phyloP scores from a whole-genome alignment of 139 green algal species.

The Chlamydomonas applanata region DNA sequence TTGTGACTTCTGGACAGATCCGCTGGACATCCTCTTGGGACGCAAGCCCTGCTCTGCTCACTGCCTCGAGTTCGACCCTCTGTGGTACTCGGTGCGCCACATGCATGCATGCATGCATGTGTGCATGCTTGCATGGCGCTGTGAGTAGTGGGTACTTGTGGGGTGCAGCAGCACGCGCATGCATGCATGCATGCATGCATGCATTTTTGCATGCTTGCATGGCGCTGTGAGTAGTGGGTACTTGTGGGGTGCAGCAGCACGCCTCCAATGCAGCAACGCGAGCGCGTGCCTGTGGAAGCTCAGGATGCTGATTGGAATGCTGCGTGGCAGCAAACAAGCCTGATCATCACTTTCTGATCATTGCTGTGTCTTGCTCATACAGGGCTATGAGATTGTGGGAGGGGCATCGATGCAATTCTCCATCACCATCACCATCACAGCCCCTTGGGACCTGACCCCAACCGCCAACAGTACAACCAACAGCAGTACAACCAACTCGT shows the following conservation, averaged over 20 bases:
- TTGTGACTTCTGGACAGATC: slow-evolving; percentile 61
- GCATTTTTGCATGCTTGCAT: not conserved
- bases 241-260: not conserved
- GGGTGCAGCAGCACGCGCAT: not conserved
- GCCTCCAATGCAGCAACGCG: too few species aligned
- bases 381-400: slow-evolving; percentile 63
- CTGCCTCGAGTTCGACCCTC: slow-evolving; percentile 68
- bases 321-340: too few species aligned
- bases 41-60: slow-evolving; percentile 54
- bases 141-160: not conserved
- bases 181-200: not conserved
- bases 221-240: not conserved
- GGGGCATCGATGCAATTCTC: slow-evolving; percentile 60
- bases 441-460: not conserved
- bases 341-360: too few species aligned
- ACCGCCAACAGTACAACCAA: not conserved
- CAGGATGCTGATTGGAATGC: too few species aligned
- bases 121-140: not conserved
- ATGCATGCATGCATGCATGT: not conserved
- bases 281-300: too few species aligned
- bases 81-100: slow-evolving; percentile 65
- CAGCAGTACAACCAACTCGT: not conserved
- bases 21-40: slow-evolving; percentile 43
- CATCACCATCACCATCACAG: slow-evolving; percentile 33
- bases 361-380: too few species aligned